Percentiles rank a stretch among this genome's conserved stretches.
Conservation (phyloP, 1,284 basidiomycete species). For the Erythrobasidium hasegawianum region DNA sequence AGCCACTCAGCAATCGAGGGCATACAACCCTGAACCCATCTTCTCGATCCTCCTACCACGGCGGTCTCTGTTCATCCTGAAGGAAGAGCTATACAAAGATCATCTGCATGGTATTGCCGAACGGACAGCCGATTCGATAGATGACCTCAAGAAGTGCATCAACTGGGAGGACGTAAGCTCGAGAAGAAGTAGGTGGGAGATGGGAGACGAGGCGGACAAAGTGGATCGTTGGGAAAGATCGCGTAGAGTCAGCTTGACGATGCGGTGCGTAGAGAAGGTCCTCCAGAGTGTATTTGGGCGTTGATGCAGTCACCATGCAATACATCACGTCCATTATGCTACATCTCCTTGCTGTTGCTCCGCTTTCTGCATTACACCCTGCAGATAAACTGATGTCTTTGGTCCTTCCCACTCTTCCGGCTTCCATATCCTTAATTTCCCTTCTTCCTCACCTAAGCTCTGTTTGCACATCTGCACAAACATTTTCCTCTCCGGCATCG, state of each 20-base stretch:
- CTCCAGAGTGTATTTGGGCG: conserved; percentile 23
- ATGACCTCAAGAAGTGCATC: conserved; percentile 26
- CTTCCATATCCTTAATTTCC: conserved; percentile 22
- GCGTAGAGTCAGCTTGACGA: conserved; percentile 34
- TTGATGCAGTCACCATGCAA: neutral
- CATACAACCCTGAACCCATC: conserved; percentile 26
- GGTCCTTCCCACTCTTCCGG: conserved; percentile 27
- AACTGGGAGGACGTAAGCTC: conserved; percentile 31
- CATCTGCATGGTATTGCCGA: conserved; percentile 35
- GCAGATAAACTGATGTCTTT: conserved; percentile 24
- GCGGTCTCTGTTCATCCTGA: conserved; percentile 30
- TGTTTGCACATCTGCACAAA: conserved; percentile 24
- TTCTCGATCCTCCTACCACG: conserved; percentile 32
- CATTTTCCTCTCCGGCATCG: conserved; percentile 9
- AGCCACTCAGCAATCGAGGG: conserved; percentile 1
- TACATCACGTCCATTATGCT: neutral
- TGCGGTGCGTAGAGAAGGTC: conserved; percentile 34
- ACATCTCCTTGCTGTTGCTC: neutral
- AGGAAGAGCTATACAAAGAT: conserved; percentile 18
- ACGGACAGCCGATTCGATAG: conserved; percentile 22
- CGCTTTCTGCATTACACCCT: conserved; percentile 13
- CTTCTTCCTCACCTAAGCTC: conserved; percentile 7
- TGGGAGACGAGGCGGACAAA: conserved; percentile 22
- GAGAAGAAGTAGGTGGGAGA: conserved; percentile 24
- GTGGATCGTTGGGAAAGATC: conserved; percentile 6